phyloP scores from a whole-genome alignment of 2,329 filamentous ascomycete species.

The Penicillium sp. region DNA sequence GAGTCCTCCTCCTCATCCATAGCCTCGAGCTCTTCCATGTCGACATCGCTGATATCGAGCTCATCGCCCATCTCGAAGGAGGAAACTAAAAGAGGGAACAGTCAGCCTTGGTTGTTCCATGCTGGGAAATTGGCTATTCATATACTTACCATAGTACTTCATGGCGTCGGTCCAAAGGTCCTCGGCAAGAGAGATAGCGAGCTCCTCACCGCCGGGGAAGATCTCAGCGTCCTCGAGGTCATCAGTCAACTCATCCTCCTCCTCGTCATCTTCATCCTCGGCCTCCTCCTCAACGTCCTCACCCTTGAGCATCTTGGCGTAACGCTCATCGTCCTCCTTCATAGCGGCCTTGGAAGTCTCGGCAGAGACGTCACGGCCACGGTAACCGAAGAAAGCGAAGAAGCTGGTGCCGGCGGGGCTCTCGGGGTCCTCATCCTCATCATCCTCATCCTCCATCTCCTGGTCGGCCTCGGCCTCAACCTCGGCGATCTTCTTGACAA shows the following conservation, averaged over 20 bases:
- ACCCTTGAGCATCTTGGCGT: conserved; percentile 53
- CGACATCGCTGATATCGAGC: conserved; percentile 62
- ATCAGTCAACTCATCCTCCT: conserved; percentile 64
- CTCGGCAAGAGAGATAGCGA: conserved; percentile 80
- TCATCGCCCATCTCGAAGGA: conserved; percentile 71
- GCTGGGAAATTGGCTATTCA: neutral
- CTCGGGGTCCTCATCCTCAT: conserved; percentile 47
- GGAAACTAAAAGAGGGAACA: conserved; percentile 55
- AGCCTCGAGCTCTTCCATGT: conserved; percentile 66
- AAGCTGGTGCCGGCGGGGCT: conserved; percentile 74
- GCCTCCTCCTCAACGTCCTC: conserved; percentile 52
- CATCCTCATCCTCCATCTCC: conserved; percentile 39
- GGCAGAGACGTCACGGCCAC: conserved; percentile 68
- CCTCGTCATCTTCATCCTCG: conserved; percentile 50
- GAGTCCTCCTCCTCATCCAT: conserved; percentile 52
- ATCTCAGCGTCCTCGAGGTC: conserved; percentile 76
- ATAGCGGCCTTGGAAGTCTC: conserved; percentile 70
- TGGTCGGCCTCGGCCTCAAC: conserved; percentile 38
- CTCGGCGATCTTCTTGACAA: conserved; percentile 55
- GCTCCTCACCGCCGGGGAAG: conserved; percentile 82
- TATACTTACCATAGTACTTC: conserved; percentile 84
- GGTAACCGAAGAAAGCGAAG: conserved; percentile 88
- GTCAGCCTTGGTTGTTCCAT: conserved; percentile 40
- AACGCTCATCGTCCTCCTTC: conserved; percentile 64
- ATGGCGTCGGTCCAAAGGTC: conserved; percentile 88